Conservation (phyloP, 192 early-diverging fungal species). For the Coemansia asiatica region DNA sequence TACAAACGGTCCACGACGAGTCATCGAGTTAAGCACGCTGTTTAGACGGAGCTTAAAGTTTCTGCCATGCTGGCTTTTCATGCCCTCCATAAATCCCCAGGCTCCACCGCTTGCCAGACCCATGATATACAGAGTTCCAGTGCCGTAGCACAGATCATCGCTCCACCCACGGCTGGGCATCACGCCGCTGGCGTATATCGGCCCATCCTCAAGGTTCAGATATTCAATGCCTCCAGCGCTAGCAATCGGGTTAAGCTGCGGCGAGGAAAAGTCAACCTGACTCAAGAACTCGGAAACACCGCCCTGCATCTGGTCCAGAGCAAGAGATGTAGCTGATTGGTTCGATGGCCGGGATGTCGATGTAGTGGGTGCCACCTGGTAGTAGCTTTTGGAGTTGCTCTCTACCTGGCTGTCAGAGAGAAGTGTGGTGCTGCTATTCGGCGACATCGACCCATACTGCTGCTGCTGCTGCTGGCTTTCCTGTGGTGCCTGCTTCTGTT, state of each 20-base stretch:
- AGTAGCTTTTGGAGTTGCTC: conserved; percentile 19
- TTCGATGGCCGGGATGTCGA: background rate
- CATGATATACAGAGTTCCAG: conserved; percentile 74
- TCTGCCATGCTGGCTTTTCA: conserved; percentile 61
- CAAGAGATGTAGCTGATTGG: conserved; percentile 11
- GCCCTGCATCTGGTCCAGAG: conserved; percentile 34
- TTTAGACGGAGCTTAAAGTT: conserved; percentile 76
- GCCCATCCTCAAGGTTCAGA: conserved; percentile 50
- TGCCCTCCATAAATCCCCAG: conserved; percentile 75
- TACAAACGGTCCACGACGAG: conserved; percentile 79
- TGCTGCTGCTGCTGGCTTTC: conserved; percentile 23
- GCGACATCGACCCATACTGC: conserved; percentile 3
- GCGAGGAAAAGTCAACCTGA: conserved; percentile 49
- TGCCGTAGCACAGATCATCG: conserved; percentile 84
- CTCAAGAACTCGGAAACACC: conserved; percentile 50
- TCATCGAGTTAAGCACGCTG: conserved; percentile 78
- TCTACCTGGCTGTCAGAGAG: conserved; percentile 14
- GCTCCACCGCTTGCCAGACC: conserved; percentile 72
- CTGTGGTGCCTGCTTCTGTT: conserved; percentile 19
- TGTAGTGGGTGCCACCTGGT: conserved; percentile 20
- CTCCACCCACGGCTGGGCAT: conserved; percentile 74
- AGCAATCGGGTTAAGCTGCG: conserved; percentile 34
- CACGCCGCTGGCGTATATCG: conserved; percentile 46
- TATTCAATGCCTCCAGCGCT: conserved; percentile 49
- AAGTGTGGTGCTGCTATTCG: conserved; percentile 18